Conservation (phyloP, 371 early-diverging fungal species). For the Dichotomocladium elegans region DNA sequence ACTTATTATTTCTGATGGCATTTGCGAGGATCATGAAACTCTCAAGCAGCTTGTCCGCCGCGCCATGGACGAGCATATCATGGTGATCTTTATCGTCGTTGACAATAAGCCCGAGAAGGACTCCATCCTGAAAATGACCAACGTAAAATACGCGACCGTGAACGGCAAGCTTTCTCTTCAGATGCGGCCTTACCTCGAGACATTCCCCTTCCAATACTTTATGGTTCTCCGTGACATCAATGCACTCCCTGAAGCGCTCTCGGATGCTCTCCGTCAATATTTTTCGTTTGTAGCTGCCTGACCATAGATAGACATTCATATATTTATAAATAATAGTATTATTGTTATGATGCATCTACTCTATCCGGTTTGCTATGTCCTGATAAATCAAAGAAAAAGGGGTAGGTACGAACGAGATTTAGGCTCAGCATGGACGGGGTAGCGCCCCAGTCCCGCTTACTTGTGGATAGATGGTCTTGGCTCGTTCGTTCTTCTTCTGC, state of each 20-base stretch:
- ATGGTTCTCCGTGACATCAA: conserved; percentile 88
- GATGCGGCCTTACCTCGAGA: conserved; percentile 89
- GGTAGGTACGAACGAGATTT: too few relatives aligned
- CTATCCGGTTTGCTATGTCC: background rate
- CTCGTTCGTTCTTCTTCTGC: too few relatives aligned
- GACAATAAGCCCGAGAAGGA: conserved; percentile 85
- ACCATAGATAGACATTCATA: background rate
- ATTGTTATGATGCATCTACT: background rate
- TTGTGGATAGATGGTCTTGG: too few relatives aligned
- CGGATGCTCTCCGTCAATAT: conserved; percentile 94
- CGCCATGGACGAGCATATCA: conserved; percentile 84
- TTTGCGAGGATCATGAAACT: conserved; percentile 89
- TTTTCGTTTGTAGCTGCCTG: conserved; percentile 60
- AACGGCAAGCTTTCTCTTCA: conserved; percentile 66
- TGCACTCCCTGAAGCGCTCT: conserved; percentile 82
- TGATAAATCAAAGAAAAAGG: too few relatives aligned
- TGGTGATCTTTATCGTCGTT: conserved; percentile 93
- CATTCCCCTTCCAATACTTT: conserved; percentile 97
- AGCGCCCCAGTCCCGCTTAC: too few relatives aligned
- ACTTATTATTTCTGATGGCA: conserved; percentile 95
- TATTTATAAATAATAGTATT: background rate
- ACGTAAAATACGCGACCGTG: conserved; percentile 72
- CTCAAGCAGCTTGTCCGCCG: conserved; percentile 76
- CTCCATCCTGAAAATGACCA: conserved; percentile 84
- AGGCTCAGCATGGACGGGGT: too few relatives aligned